Evolutionary conservation across 768 basidiomycete genomes (phyloP), one percentile per base, ranked within the genome.

Genomic region (Fomitopsis serialis): DNA sequence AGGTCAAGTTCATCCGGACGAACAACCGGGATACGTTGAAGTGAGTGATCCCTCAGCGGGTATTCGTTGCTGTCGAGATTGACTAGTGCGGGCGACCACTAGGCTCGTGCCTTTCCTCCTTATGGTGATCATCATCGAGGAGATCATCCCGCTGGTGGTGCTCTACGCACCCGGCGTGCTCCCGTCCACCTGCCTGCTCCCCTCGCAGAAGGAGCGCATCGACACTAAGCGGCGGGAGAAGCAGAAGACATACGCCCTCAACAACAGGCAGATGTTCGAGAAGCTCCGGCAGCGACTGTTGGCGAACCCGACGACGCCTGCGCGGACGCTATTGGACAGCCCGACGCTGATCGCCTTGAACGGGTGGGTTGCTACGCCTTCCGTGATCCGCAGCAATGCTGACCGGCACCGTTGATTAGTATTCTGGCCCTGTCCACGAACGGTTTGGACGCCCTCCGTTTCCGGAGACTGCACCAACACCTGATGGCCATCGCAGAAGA

Each of bases 151-250:
- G 13, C 76, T 94, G 56, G 80, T 92, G 56, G 89, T 89, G 24
- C 80, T 94, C 55, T 93, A 89, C 62, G 84, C 81, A n/a, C 92
- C 92, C 1, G 81, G 79, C 63, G 78, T 91, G 72, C 80, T 94
- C 24, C 92, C 92, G 0, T 92, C 90, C 2, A 93, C 92, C 0
- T 92, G 90, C 63, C 77, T 93, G 51, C 78, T 94, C 5, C 88
- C 92, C 1, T 84, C 87, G 12, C 92, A 94, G 70, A 81, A 77
- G 35, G 66, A 85, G 72, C 71, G 92, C 71, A 74, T 86, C 70
- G 63, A 74, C 66, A 57, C 75, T 66, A 74, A 82, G 71, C 67
- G 76, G 62, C 59, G 77, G 68, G 63, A 80, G 35, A 68, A 62
- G 52, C 70, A 83, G 61, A 73, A 45, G 45, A 45, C 47, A 3